Conservation (phyloP, 768 basidiomycete species). For the Ramaria sp. region DNA sequence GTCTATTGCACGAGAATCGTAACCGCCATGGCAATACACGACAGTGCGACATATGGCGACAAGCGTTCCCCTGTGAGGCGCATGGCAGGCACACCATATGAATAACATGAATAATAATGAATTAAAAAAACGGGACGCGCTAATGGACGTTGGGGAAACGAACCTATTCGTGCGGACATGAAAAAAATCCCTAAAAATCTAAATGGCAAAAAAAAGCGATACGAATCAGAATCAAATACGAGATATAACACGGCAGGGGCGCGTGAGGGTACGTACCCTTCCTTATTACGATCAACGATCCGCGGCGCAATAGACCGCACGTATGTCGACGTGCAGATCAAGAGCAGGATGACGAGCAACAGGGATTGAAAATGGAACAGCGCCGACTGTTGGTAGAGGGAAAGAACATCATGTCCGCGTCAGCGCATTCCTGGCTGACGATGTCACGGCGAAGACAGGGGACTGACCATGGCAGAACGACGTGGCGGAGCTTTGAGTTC, state of each 20-base stretch:
- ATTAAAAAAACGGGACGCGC: no score
- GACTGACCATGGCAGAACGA: no score
- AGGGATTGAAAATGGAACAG: conserved; percentile 98
- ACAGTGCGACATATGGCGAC: conserved; percentile 90
- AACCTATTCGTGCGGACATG: conserved; percentile 94
- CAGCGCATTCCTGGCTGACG: no score
- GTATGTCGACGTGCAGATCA: conserved; percentile 97
- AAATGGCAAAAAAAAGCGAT: neutral
- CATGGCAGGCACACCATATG: no score
- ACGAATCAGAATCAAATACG: conserved; percentile 2
- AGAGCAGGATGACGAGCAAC: conserved; percentile 82
- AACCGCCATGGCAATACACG: conserved; percentile 88
- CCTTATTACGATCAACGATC: conserved; percentile 85
- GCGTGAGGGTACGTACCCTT: no score
- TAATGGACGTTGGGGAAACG: no score
- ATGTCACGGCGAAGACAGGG: no score
- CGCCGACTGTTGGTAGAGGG: no score
- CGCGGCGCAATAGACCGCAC: conserved; percentile 83
- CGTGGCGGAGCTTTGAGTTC: no score
- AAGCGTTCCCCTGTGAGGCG: conserved; percentile 69
- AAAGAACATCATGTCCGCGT: no score
- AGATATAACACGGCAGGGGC: no score
- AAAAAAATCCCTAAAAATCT: conserved; percentile 91
- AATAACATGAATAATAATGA: no score
- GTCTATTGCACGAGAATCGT: conserved; percentile 42